Evolutionary conservation across 1,139 yeast species (phyloP), one percentile per base, ranked within the genome.

Genomic region (Sugiyamaella grinbergsii): DNA sequence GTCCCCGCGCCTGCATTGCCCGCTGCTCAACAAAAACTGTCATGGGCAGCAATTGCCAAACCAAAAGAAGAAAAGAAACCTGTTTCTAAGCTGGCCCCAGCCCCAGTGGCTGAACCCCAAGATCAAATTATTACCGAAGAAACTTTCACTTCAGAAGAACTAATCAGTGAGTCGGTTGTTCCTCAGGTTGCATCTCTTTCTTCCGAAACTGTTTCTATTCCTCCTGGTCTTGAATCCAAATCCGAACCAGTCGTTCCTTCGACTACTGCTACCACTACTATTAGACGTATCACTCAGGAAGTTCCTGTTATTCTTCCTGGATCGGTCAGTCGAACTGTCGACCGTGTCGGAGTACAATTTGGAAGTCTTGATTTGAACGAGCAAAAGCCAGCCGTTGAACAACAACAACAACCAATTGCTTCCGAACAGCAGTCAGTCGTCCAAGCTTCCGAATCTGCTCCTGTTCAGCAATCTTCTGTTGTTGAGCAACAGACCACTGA

Each of bases 301-400:
- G 74, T 73, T 42, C 79, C 85, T 57, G 93, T 85, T 54, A 83
- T 84, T 48, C 78, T 85, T 64, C 93, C 93, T 58, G 65, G 63
- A 18, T 68, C 76, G 37, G 50, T 47, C 15, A 65, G 63, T 33
- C 66, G 75, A 43, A 79, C 77, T 62, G 71, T 75, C 55, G 78
- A 78, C 62, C 74, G 79, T 53, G 82, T 81, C 47, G 88, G 86
- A 58, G 85, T 83, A 50, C 83, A 85, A 49, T 84, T 84, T 62
- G 89, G 90, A 49, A 79, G 85, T 15, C 74, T 82, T 67, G 72
- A 80, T 36, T 71, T 70, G 38, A 63, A 65, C 42, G 60, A 58
- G 56, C 58, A 57, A 56, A 54, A 58, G 48, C 38, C 52, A 11
- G 43, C 41, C 29, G 46, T 37, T 15, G 48, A 45, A 34, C 55